phyloP scores from a whole-genome alignment of 2,329 filamentous ascomycete species.

The Aspergillus felis region DNA sequence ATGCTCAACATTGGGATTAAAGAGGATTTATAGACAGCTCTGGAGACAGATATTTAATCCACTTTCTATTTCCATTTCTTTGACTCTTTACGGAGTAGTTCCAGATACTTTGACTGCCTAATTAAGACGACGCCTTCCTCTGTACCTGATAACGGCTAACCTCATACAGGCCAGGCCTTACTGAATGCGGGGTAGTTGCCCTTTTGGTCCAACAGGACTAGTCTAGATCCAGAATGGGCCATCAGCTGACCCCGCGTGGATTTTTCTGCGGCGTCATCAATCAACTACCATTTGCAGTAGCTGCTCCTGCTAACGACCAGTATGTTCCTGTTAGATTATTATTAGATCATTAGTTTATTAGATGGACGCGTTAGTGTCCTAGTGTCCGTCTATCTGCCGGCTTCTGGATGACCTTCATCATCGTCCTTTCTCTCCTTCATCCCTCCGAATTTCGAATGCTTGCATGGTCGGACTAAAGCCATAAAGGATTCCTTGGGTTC shows the following conservation, averaged over 20 bases:
- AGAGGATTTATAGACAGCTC: neutral
- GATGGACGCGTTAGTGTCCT: neutral
- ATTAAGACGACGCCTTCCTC: no score
- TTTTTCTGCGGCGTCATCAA: constrained; percentile 5
- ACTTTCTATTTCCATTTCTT: no score
- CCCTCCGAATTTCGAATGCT: neutral
- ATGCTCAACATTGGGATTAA: neutral
- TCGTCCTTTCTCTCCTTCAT: neutral
- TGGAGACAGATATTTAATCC: no score
- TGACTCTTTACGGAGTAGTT: neutral
- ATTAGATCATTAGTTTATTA: neutral
- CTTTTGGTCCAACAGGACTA: constrained; percentile 6
- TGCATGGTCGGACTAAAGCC: neutral
- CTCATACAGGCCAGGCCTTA: constrained; percentile 5
- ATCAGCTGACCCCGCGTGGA: constrained; percentile 21
- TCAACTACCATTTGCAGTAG: neutral
- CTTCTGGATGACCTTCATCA: neutral
- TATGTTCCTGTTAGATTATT: neutral
- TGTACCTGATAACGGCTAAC: neutral
- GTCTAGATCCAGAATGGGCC: constrained; percentile 9
- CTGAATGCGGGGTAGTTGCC: constrained; percentile 19
- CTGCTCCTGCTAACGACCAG: neutral
- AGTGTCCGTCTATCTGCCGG: no score
- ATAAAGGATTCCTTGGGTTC: neutral
- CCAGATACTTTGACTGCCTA: neutral